Percentiles rank a stretch among this genome's conserved stretches.
Conservation (phyloP, 1,139 yeast species). For the Saccharomyces hybrid region DNA sequence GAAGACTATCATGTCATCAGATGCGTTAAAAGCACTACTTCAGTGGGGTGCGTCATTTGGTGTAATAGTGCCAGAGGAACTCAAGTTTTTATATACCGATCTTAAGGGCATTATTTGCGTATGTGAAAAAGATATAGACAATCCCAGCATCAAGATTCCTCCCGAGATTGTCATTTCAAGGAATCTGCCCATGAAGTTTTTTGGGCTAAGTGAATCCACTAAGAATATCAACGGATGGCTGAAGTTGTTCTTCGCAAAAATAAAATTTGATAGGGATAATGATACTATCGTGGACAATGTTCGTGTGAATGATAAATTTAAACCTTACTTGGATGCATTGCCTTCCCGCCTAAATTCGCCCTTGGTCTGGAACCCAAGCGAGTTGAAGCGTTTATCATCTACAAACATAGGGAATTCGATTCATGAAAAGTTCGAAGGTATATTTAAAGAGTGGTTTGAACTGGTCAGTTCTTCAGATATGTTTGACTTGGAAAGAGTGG, state of each 20-base stretch:
- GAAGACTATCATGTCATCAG: neutral
- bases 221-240: conserved; percentile 34
- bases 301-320: conserved; percentile 26
- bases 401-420: conserved; percentile 46
- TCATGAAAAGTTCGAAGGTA: conserved; percentile 26
- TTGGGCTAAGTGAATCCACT: conserved; percentile 3
- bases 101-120: neutral
- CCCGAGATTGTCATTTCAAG: conserved; percentile 36
- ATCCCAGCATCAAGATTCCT: conserved; percentile 35
- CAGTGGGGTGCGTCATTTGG: neutral
- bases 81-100: conserved; percentile 2
- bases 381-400: conserved; percentile 45
- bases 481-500: neutral
- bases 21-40: neutral
- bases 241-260: conserved; percentile 43
- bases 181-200: conserved; percentile 39
- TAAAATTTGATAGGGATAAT: conserved; percentile 30
- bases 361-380: conserved; percentile 51
- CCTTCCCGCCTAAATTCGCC: conserved; percentile 58
- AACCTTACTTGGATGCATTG: conserved; percentile 48
- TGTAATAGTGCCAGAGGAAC: conserved; percentile 6
- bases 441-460: conserved; percentile 30
- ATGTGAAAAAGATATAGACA: conserved; percentile 4
- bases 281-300: conserved; percentile 13
- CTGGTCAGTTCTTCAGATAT: conserved; percentile 3